Base-by-base conservation (phyloP, 2,329 filamentous ascomycete genomes). In the Phialophora expanda region DNA sequence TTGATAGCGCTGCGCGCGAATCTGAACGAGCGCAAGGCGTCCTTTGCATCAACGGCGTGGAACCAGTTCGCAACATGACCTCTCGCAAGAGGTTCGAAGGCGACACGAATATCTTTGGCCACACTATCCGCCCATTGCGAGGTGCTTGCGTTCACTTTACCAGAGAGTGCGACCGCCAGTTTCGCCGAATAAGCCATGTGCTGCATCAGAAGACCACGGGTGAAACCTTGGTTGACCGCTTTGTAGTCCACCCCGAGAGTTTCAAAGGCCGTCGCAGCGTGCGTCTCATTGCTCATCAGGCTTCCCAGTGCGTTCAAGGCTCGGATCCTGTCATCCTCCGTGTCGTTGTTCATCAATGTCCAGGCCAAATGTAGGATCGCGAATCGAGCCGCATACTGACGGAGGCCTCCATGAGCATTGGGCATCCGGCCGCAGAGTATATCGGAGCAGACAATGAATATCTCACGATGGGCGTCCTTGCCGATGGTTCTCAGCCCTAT, bases 361-460 rank as follows among this genome's bases (percentile, higher is more conserved):
- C 48, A 38, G 48, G 28, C 41, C 8, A 61, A 28, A 41, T 61
- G 58, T 4, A 20, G 12, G 4, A 41, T 48, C 44, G 44, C 28
- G 17, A n/a, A 11, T 28, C 7, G 11, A 17, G 58, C 58, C 2
- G 58, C 58, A 41, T 61, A 61, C 28, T 61, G 20, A 20, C 58
- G 58, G 11, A 61, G 41, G n/a, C 46, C 58, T n/a, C 24, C 30
- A 26, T 22, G 44, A 4, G 46, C 48, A 8, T 22, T 38, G 22
- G 30, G 26, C n/a, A 20, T 14, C 22, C 20, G 44, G 46, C 28
- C 28, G 28, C 58, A 61, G n/a, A 61, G 46, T n/a, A 61, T 61
- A 8, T 61, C 46, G n/a, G 58, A 61, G 30, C 58, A 61, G 32
- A 54, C 14, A 28, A 61, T 34, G 28, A 61, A 61, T 38, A 61